phyloP scores from a whole-genome alignment of 2,329 filamentous ascomycete genomes.

The Diaporthe citrichinensis region DNA sequence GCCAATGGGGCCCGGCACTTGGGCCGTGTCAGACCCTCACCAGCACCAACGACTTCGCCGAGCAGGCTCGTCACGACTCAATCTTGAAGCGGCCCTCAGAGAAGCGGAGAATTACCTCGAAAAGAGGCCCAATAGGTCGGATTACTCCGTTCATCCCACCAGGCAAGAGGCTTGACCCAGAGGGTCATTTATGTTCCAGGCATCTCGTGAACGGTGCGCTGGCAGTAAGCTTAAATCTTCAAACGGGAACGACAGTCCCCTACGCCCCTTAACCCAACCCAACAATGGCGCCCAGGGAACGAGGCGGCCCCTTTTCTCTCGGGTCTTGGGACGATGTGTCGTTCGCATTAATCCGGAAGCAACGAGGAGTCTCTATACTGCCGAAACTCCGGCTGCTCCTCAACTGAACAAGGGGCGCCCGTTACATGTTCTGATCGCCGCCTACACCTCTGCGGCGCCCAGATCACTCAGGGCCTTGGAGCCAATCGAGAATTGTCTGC shows the following conservation, averaged over 20 bases:
- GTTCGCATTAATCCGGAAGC: constrained; percentile 11
- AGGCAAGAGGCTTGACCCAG: background rate
- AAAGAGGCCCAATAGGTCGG: background rate
- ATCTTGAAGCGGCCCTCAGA: background rate
- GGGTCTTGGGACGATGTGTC: background rate
- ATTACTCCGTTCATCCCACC: background rate
- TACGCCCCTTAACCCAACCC: background rate
- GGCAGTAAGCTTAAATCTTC: constrained; percentile 31
- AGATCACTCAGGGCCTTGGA: background rate
- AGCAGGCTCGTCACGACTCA: background rate
- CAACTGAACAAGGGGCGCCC: constrained; percentile 1
- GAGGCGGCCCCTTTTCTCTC: background rate
- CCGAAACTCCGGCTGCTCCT: constrained; percentile 24
- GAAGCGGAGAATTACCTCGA: background rate
- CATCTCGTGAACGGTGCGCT: background rate
- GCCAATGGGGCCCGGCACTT: background rate
- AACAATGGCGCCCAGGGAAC: background rate
- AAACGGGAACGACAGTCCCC: background rate
- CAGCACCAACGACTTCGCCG: background rate
- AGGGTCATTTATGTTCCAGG: background rate
- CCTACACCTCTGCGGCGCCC: background rate
- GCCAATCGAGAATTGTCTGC: constrained; percentile 27
- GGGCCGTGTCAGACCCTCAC: background rate
- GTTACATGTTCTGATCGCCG: constrained; percentile 2
- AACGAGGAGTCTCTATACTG: constrained; percentile 28